A percentile compares a stretch with the other conserved stretches of the same genome.
These are phyloP conservation scores for Amylostereum areolatum DNA, from an alignment of 1,284 basidiomycete genomes.

Conservation along the genomic window DNA sequence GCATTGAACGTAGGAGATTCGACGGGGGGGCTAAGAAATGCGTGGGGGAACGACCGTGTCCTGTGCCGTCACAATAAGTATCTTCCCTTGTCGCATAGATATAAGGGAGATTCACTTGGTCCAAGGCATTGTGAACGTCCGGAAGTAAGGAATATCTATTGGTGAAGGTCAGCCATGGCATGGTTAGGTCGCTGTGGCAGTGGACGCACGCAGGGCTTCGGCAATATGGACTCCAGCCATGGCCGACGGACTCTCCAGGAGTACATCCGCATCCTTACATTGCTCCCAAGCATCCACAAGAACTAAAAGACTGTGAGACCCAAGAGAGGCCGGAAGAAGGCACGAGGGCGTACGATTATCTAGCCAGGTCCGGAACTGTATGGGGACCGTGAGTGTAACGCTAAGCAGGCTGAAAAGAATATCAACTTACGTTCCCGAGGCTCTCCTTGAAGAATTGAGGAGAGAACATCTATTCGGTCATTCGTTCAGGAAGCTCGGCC, in stretches of 20 bases:
- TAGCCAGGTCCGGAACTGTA: constrained; percentile 68
- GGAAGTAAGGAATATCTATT: constrained; percentile 56
- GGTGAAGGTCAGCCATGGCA: constrained; percentile 2
- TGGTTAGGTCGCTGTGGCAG: constrained; percentile 8
- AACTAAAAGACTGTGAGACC: constrained; percentile 30
- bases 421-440: constrained; percentile 40
- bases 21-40: constrained; percentile 52
- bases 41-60: constrained; percentile 61
- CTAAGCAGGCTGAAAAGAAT: neutral
- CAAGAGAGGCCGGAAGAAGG: neutral
- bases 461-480: constrained; percentile 62
- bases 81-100: constrained; percentile 2
- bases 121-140: constrained; percentile 75
- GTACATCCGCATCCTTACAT: constrained; percentile 68
- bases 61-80: constrained; percentile 22
- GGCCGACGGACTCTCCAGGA: constrained; percentile 70
- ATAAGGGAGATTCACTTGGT: constrained; percentile 30
- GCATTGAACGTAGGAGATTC: constrained; percentile 48
- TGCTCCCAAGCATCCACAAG: constrained; percentile 65
- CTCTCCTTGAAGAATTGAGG: constrained; percentile 79
- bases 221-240: constrained; percentile 83
- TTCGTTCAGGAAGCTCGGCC: constrained; percentile 3
- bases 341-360: constrained; percentile 50
- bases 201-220: constrained; percentile 55
- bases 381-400: neutral